Evolutionary conservation across 2,329 filamentous ascomycete genomes (phyloP).

Genomic region (Pseudogymnoascus sp.): DNA sequence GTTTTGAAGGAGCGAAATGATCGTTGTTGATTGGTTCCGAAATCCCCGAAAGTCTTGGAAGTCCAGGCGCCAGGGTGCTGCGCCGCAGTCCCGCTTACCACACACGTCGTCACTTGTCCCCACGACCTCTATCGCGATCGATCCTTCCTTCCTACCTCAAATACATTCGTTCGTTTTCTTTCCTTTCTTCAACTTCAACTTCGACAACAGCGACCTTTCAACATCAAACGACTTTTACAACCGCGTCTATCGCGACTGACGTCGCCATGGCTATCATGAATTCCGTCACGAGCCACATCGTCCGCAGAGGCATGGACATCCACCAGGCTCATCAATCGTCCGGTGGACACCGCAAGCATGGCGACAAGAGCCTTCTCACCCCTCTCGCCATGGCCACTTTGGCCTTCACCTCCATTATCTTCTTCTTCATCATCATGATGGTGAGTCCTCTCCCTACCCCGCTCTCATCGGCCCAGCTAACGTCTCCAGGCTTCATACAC

Average conservation of each 20-base stretch:
- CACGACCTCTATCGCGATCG: not conserved
- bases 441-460: not conserved
- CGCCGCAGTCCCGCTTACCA: constrained; percentile 2
- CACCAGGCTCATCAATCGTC: not conserved
- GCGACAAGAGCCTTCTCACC: not conserved
- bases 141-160: not conserved
- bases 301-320: constrained; percentile 13
- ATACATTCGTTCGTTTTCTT: not conserved
- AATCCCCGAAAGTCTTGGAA: not conserved
- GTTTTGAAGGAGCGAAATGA: not conserved
- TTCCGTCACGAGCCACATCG: constrained; percentile 8
- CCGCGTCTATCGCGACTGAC: not conserved
- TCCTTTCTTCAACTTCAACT: not conserved
- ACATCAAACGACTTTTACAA: not conserved
- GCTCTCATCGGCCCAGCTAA: constrained; percentile 12
- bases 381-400: not conserved
- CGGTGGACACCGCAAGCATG: not conserved
- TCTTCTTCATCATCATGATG: not conserved
- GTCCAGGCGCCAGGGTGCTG: not conserved
- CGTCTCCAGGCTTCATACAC: constrained; percentile 43
- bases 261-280: constrained; percentile 12
- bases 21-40: constrained; percentile 4
- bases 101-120: not conserved
- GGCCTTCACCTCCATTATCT: not conserved
- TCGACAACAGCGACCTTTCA: not conserved